Percentiles rank a stretch among this genome's conserved stretches.
phyloP scores from a whole-genome alignment of 306 rosid species.

The Delonix regia region DNA sequence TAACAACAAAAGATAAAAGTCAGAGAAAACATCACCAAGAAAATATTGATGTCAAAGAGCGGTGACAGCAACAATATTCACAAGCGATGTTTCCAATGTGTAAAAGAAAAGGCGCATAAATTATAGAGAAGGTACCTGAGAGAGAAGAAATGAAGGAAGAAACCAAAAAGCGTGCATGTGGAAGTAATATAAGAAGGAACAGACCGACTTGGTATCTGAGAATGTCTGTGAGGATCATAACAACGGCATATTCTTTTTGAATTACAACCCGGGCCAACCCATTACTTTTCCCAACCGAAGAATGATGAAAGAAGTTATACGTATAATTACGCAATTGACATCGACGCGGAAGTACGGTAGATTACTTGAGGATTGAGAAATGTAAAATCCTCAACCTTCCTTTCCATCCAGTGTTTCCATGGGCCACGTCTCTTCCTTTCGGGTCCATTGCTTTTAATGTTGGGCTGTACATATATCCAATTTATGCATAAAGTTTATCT shows the following conservation, averaged over 20 bases:
- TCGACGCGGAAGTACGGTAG: neutral
- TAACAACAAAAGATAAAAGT: neutral
- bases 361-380: neutral
- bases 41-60: neutral
- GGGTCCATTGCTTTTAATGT: neutral
- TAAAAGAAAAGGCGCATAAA: neutral
- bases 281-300: neutral
- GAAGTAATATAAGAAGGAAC: constrained; percentile 23
- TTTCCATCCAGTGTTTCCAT: too few species aligned
- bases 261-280: constrained; percentile 4
- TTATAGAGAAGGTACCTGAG: neutral
- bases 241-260: constrained; percentile 56
- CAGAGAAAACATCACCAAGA: neutral
- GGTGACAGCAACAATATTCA: neutral
- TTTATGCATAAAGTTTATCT: too few species aligned
- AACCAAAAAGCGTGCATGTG: constrained; percentile 29
- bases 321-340: constrained; percentile 20
- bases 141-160: neutral
- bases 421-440: neutral
- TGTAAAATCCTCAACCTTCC: neutral
- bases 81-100: neutral
- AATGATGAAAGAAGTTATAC: neutral
- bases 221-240: constrained; percentile 59
- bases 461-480: neutral
- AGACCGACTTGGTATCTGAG: constrained; percentile 53